Evolutionary conservation across 352 stramenopile genomes (phyloP).

Genomic region (Aphanomyces euteiches): DNA sequence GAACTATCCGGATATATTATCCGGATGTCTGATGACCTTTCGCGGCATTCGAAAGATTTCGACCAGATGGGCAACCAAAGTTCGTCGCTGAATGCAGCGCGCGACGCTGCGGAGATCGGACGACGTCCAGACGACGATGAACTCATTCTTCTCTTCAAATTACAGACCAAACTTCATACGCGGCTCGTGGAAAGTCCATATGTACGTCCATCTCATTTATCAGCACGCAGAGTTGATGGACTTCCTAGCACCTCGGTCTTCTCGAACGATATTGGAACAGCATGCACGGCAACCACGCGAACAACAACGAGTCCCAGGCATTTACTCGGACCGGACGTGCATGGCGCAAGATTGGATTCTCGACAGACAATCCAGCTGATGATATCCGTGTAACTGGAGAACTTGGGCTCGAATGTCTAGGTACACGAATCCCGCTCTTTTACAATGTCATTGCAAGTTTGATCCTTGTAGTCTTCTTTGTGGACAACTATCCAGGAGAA

Average conservation of each 20-base stretch:
- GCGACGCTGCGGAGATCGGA: conserved; percentile 39
- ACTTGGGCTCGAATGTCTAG: conserved; percentile 52
- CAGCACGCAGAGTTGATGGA: not conserved
- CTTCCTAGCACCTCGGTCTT: conserved; percentile 48
- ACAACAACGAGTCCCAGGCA: conserved; percentile 30
- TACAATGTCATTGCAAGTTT: not conserved
- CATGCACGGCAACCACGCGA: conserved; percentile 40
- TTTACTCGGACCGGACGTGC: conserved; percentile 47
- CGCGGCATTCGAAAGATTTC: not conserved
- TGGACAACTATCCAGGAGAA: conserved; percentile 54
- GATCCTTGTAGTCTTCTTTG: conserved; percentile 47
- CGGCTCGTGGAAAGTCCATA: conserved; percentile 59
- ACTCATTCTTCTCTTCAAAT: conserved; percentile 56
- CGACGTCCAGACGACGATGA: conserved; percentile 54
- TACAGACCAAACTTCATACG: conserved; percentile 56
- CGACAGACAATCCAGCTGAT: conserved; percentile 45
- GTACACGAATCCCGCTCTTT: not conserved
- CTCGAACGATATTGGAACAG: conserved; percentile 59
- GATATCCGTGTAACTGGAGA: conserved; percentile 58
- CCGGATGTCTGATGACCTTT: not conserved
- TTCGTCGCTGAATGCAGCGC: conserved; percentile 15
- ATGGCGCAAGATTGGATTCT: conserved; percentile 54
- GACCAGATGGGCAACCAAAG: conserved; percentile 17
- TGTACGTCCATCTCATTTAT: conserved; percentile 34
- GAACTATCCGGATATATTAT: not conserved